phyloP scores from a whole-genome alignment of 2,329 filamentous ascomycete species.

The Cordyceps militaris region DNA sequence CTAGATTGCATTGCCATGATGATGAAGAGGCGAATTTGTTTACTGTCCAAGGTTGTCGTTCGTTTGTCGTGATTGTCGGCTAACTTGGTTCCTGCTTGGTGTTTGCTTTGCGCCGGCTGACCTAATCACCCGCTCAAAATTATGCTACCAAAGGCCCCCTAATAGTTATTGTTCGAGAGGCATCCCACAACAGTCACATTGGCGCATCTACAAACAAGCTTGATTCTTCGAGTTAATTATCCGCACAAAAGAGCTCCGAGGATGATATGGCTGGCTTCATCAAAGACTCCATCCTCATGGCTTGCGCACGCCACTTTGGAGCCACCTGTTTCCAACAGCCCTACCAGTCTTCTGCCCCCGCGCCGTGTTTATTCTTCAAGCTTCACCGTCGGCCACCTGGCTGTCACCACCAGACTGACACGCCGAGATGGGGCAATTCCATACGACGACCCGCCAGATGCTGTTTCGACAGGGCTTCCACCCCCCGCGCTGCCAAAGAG shows the following conservation, averaged over 20 bases:
- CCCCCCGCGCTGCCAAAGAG: not conserved
- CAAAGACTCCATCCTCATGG: not conserved
- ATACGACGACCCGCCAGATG: conserved; percentile 5
- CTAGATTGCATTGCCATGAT: no score
- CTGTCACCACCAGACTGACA: not conserved
- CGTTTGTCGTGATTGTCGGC: no score
- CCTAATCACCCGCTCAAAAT: no score
- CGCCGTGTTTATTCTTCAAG: not conserved
- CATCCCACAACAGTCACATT: not conserved
- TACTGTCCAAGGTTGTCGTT: no score
- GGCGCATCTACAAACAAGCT: not conserved
- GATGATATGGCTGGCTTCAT: not conserved
- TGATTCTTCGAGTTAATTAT: not conserved
- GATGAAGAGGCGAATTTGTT: no score
- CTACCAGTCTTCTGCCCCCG: not conserved
- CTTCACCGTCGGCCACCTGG: not conserved
- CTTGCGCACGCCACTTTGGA: not conserved
- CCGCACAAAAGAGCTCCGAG: not conserved
- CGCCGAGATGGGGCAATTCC: not conserved
- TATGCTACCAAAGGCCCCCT: no score
- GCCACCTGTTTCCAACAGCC: conserved; percentile 1
- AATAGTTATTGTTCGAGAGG: no score
- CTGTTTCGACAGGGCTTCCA: not conserved
- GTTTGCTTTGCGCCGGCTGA: no score
- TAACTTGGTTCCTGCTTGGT: no score